Evolutionary conservation across 2,329 filamentous ascomycete species (phyloP).

Genomic region (Colletotrichum orbiculare): DNA sequence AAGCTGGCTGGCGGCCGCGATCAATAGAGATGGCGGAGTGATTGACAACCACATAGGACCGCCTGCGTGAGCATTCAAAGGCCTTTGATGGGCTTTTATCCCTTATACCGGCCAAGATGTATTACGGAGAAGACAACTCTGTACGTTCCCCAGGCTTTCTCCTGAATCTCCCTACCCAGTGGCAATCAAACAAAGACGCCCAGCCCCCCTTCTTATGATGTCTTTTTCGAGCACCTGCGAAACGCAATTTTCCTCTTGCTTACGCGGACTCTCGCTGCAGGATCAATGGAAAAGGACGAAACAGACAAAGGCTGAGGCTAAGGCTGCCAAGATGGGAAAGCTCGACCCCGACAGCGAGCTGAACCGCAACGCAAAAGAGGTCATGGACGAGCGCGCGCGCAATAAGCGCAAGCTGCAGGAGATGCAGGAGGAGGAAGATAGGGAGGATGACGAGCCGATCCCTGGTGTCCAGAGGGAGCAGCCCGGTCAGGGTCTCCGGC

Average conservation of each 20-base stretch:
- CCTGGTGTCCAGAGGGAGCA: constrained; percentile 68
- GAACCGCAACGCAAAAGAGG: constrained; percentile 87
- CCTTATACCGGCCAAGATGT: constrained; percentile 89
- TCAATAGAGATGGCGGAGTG: constrained; percentile 3
- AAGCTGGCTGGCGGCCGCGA: constrained; percentile 19
- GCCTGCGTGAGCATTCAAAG: constrained; percentile 62
- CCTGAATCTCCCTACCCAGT: constrained; percentile 2
- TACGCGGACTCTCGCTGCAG: constrained; percentile 55
- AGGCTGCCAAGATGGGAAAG: constrained; percentile 86
- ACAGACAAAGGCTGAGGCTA: constrained; percentile 90
- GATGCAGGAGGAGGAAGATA: constrained; percentile 60
- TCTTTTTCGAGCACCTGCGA: constrained; percentile 13
- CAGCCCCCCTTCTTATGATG: neutral
- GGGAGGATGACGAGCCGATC: constrained; percentile 59
- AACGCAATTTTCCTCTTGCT: neutral
- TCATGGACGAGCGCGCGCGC: constrained; percentile 81
- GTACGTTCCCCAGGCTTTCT: constrained; percentile 63
- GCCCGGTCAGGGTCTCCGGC: constrained; percentile 73
- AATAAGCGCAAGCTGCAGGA: constrained; percentile 86
- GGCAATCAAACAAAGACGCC: constrained; percentile 1
- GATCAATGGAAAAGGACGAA: constrained; percentile 96
- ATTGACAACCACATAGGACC: constrained; percentile 36
- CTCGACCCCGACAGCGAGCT: constrained; percentile 86
- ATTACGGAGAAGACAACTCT: constrained; percentile 87
- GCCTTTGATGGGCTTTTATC: constrained; percentile 90